Percentiles rank a stretch among this genome's conserved stretches.
Conservation (phyloP, 805 yeast species). For the Candida sanyiensis region DNA sequence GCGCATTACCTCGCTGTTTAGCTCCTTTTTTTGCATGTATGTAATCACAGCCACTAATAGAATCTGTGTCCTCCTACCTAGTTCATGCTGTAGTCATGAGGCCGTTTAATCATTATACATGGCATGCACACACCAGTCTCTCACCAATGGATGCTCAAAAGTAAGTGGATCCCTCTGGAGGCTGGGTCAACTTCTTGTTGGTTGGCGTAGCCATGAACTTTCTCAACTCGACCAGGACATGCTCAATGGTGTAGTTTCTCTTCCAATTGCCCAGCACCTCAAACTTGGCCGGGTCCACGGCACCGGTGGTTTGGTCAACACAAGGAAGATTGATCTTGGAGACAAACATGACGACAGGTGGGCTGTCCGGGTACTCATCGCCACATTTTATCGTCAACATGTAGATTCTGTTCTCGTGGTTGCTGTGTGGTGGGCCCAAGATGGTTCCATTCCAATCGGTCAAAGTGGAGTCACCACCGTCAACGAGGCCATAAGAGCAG, state of each 20-base stretch:
- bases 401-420: conserved; percentile 91
- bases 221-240: conserved; percentile 81
- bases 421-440: conserved; percentile 89
- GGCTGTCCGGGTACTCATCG: conserved; percentile 76
- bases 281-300: conserved; percentile 47
- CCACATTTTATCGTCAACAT: conserved; percentile 79
- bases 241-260: conserved; percentile 87
- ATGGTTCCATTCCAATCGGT: conserved; percentile 97
- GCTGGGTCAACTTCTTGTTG: conserved; percentile 85
- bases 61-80: no score
- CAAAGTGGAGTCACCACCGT: conserved; percentile 88
- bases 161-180: conserved; percentile 80
- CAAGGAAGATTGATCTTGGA: conserved; percentile 89
- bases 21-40: no score
- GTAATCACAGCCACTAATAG: no score
- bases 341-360: conserved; percentile 77
- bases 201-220: conserved; percentile 81
- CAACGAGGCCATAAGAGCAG: conserved; percentile 89
- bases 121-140: no score
- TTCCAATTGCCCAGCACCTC: conserved; percentile 77
- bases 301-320: conserved; percentile 63
- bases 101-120: no score
- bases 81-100: no score
- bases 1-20: conserved; percentile 1
- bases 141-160: no score